These are phyloP conservation scores for Aspergillus sclerotioniger DNA, from an alignment of 495 filamentous ascomycete species.

Conservation along the genomic window DNA sequence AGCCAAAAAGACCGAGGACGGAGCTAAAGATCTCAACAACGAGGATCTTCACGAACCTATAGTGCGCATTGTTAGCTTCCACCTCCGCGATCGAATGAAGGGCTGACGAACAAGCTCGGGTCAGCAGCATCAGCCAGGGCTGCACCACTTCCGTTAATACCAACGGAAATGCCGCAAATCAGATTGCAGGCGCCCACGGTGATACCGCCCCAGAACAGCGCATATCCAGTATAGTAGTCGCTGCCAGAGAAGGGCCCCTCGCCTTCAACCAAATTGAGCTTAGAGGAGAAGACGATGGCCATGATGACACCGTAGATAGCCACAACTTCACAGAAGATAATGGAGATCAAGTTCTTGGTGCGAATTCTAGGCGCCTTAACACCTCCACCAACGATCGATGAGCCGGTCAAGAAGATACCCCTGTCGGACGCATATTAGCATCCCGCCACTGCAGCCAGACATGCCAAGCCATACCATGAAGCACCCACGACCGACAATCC, in stretches of 20 bases:
- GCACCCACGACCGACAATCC: constrained; percentile 93
- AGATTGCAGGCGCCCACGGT: constrained; percentile 94
- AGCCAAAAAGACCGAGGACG: constrained; percentile 92
- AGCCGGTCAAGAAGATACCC: constrained; percentile 98
- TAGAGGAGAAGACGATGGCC: constrained; percentile 94
- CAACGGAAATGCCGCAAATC: constrained; percentile 93
- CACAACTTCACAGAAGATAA: constrained; percentile 99
- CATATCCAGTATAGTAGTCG: constrained; percentile 93
- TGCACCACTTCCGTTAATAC: constrained; percentile 96
- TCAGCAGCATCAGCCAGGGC: constrained; percentile 96
- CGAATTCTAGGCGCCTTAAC: constrained; percentile 94
- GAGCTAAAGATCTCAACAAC: constrained; percentile 99
- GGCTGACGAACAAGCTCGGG: constrained; percentile 69
- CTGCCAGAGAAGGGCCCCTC: constrained; percentile 58
- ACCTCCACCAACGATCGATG: constrained; percentile 96
- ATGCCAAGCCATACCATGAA: constrained; percentile 72
- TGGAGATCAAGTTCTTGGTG: constrained; percentile 99
- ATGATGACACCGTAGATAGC: constrained; percentile 99
- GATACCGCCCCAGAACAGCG: constrained; percentile 92
- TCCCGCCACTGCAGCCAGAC: background rate
- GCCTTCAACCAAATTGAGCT: constrained; percentile 58
- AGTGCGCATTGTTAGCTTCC: constrained; percentile 20
- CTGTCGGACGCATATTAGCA: constrained; percentile 44
- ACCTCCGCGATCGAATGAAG: background rate
- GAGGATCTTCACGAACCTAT: constrained; percentile 95